These are phyloP conservation scores for Mrakiaceae sp. DNA, from an alignment of 1,284 basidiomycete genomes.

Conservation along the genomic window DNA sequence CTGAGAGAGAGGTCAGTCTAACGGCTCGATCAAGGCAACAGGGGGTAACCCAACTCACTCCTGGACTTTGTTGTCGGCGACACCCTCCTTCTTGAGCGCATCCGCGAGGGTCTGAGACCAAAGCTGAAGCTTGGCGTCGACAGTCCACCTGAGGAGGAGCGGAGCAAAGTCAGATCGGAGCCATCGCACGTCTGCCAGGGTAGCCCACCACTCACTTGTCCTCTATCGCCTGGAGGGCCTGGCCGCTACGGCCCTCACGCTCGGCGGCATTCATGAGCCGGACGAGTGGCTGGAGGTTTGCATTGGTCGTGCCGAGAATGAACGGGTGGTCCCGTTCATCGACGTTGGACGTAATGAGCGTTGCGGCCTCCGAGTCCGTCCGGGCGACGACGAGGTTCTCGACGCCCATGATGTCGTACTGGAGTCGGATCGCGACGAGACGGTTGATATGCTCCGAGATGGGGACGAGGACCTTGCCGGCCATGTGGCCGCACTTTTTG, in stretches of 20 bases:
- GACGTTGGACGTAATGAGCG: slow-evolving; percentile 91
- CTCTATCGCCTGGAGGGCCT: slow-evolving; percentile 73
- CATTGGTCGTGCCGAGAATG: slow-evolving; percentile 83
- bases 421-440: slow-evolving; percentile 60
- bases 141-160: slow-evolving; percentile 41
- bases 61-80: slow-evolving; percentile 30
- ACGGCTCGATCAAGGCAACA: neutral
- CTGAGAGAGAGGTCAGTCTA: slow-evolving; percentile 16
- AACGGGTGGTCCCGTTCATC: slow-evolving; percentile 94
- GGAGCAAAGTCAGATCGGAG: neutral
- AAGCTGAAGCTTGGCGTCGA: slow-evolving; percentile 61
- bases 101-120: slow-evolving; percentile 65
- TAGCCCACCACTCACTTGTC: slow-evolving; percentile 46
- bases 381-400: slow-evolving; percentile 63
- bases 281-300: slow-evolving; percentile 51
- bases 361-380: slow-evolving; percentile 81
- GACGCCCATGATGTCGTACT: slow-evolving; percentile 70
- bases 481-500: slow-evolving; percentile 57
- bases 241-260: slow-evolving; percentile 61
- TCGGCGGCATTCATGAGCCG: slow-evolving; percentile 77
- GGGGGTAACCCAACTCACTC: slow-evolving; percentile 22
- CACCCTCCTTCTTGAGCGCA: slow-evolving; percentile 57
- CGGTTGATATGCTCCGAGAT: slow-evolving; percentile 70
- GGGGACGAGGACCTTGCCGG: slow-evolving; percentile 54
- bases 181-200: too few relatives aligned